phyloP scores from a whole-genome alignment of 805 yeast species.

The Ogataea zsoltii region DNA sequence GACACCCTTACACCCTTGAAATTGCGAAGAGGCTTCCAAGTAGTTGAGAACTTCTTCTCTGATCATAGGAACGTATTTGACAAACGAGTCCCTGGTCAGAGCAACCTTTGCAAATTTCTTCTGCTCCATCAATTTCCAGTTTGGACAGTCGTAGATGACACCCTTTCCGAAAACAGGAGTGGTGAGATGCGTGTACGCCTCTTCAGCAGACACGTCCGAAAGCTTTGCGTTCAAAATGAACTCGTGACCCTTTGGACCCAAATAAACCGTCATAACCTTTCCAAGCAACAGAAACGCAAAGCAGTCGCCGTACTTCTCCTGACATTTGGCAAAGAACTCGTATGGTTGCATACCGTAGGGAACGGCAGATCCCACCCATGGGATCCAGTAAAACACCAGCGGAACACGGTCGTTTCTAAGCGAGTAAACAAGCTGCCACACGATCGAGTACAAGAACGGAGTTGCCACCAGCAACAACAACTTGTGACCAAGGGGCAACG shows the following conservation, averaged over 20 bases:
- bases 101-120: slow-evolving; percentile 94
- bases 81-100: slow-evolving; percentile 81
- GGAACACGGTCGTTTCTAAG: slow-evolving; percentile 83
- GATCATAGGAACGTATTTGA: slow-evolving; percentile 83
- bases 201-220: slow-evolving; percentile 92
- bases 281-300: slow-evolving; percentile 90
- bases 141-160: slow-evolving; percentile 96
- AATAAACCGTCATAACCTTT: slow-evolving; percentile 88
- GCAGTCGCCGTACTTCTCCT: slow-evolving; percentile 85
- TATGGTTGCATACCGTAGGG: slow-evolving; percentile 92
- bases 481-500: slow-evolving; percentile 30
- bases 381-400: slow-evolving; percentile 86
- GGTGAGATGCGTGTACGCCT: slow-evolving; percentile 93
- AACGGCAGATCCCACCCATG: slow-evolving; percentile 93
- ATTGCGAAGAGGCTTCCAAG: slow-evolving; percentile 53
- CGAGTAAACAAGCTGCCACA: slow-evolving; percentile 71
- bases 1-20: slow-evolving; percentile 47
- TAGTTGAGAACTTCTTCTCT: slow-evolving; percentile 73
- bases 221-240: slow-evolving; percentile 89
- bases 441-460: slow-evolving; percentile 67
- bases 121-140: slow-evolving; percentile 93
- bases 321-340: slow-evolving; percentile 78
- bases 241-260: slow-evolving; percentile 98
- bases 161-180: slow-evolving; percentile 99
- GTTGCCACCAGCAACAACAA: slow-evolving; percentile 36